A percentile compares a stretch with the other conserved stretches of the same genome.
Evolutionary conservation across 805 yeast genomes (phyloP).

Genomic region (Kuraishia piskuri): DNA sequence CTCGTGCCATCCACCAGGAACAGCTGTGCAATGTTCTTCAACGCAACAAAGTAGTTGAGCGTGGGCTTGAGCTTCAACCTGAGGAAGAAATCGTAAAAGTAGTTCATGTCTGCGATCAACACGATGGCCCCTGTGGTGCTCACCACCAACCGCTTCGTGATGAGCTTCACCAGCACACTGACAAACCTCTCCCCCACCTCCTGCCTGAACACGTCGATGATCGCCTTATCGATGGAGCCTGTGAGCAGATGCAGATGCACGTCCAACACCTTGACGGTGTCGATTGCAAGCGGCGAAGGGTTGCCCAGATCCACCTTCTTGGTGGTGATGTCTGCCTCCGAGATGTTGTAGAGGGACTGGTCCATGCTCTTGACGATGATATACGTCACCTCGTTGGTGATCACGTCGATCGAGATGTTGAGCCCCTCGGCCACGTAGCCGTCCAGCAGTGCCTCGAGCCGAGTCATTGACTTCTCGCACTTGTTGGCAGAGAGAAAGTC

Average conservation of each 20-base stretch:
- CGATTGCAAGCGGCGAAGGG: conserved; percentile 54
- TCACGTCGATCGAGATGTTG: conserved; percentile 83
- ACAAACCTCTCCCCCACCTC: conserved; percentile 88
- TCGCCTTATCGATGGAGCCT: conserved; percentile 79
- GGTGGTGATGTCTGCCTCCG: conserved; percentile 8
- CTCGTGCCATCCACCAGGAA: conserved; percentile 58
- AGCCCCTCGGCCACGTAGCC: conserved; percentile 88
- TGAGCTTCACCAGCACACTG: conserved; percentile 62
- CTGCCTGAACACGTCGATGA: conserved; percentile 88
- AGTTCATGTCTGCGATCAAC: conserved; percentile 74
- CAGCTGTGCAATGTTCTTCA: conserved; percentile 79
- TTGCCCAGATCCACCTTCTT: conserved; percentile 14
- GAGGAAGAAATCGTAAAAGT: conserved; percentile 65
- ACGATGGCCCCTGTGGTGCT: conserved; percentile 78
- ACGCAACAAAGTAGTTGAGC: conserved; percentile 66
- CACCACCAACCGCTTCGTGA: conserved; percentile 59
- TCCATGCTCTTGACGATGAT: conserved; percentile 13
- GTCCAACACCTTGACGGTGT: conserved; percentile 52
- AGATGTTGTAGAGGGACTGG: conserved; percentile 47
- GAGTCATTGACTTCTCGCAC: conserved; percentile 49
- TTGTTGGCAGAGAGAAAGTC: conserved; percentile 77
- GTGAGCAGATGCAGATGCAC: conserved; percentile 64
- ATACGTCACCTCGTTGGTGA: conserved; percentile 60
- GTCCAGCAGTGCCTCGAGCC: conserved; percentile 75
- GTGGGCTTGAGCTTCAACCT: conserved; percentile 57